Percentiles rank a stretch among this genome's conserved stretches.
Evolutionary conservation across 2,329 filamentous ascomycete species (phyloP).

Genomic region (Claviceps sp.): DNA sequence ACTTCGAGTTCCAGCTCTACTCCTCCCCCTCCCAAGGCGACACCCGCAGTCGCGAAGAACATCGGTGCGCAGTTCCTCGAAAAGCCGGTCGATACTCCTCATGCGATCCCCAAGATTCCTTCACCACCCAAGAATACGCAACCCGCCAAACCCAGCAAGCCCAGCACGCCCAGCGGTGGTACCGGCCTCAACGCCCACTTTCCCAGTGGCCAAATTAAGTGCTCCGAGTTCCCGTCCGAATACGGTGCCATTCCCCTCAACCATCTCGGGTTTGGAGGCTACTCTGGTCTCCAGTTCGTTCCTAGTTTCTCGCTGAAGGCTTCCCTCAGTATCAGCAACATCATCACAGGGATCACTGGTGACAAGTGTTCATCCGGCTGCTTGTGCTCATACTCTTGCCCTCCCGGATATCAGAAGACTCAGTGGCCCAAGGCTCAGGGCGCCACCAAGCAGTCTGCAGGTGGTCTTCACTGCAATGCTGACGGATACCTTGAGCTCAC

Average conservation of each 20-base stretch:
- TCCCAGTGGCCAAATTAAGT: constrained; percentile 59
- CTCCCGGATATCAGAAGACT: constrained; percentile 79
- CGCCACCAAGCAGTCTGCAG: constrained; percentile 66
- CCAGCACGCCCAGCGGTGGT: neutral
- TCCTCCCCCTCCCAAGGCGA: constrained; percentile 21
- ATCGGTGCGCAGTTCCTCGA: constrained; percentile 5
- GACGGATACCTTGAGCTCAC: constrained; percentile 66
- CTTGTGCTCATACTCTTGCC: constrained; percentile 90
- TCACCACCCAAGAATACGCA: constrained; percentile 10
- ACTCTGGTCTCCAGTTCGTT: constrained; percentile 62
- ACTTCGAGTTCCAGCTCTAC: constrained; percentile 17
- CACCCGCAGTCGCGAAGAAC: neutral
- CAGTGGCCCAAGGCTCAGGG: constrained; percentile 81
- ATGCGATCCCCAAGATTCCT: constrained; percentile 11
- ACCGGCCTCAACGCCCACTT: constrained; percentile 54
- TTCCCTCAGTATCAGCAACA: constrained; percentile 43
- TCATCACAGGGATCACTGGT: constrained; percentile 49
- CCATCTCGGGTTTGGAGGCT: constrained; percentile 61
- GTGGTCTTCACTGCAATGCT: constrained; percentile 68
- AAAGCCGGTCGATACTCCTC: neutral
- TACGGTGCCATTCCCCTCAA: constrained; percentile 65
- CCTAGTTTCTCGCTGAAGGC: constrained; percentile 36
- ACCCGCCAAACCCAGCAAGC: constrained; percentile 11
- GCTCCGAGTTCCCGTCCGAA: constrained; percentile 59
- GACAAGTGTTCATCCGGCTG: constrained; percentile 45